phyloP scores from a whole-genome alignment of 257 asterid species.

The Nicotiana tomentosiformis region DNA sequence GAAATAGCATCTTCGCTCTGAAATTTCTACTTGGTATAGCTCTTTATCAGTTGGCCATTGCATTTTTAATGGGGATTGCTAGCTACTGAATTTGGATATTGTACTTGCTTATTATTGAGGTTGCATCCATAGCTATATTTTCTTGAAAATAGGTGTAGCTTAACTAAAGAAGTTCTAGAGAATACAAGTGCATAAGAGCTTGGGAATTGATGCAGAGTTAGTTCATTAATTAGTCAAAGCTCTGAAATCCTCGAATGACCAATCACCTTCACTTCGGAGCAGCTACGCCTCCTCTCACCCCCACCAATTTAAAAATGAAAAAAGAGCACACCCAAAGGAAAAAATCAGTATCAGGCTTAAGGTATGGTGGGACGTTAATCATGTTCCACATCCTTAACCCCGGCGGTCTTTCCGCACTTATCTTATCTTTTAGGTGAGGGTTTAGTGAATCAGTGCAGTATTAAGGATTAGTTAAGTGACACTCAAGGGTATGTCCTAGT shows the following conservation, averaged over 20 bases:
- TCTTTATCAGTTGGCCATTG: not conserved
- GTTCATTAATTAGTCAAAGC: not conserved
- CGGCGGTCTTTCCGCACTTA: too few relatives aligned
- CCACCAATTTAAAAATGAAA: not conserved
- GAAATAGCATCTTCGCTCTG: not conserved
- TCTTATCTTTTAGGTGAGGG: too few relatives aligned
- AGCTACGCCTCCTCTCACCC: not conserved
- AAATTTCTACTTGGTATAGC: not conserved
- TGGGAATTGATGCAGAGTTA: not conserved
- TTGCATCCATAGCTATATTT: not conserved
- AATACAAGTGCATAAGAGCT: not conserved
- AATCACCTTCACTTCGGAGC: not conserved
- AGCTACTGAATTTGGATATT: not conserved
- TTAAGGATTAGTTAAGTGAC: not conserved
- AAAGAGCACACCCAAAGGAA: not conserved
- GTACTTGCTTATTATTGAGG: not conserved
- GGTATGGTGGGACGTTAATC: too few relatives aligned
- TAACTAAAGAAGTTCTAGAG: not conserved
- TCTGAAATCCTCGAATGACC: not conserved
- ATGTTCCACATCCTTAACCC: too few relatives aligned
- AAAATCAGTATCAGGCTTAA: too few relatives aligned
- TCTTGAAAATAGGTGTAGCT: not conserved
- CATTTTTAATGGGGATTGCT: not conserved
- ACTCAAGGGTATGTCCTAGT: not conserved
- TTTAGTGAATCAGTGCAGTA: not conserved